Evolutionary conservation across 2,329 filamentous ascomycete genomes (phyloP).

Genomic region (Teratosphaeria epicoccoides): DNA sequence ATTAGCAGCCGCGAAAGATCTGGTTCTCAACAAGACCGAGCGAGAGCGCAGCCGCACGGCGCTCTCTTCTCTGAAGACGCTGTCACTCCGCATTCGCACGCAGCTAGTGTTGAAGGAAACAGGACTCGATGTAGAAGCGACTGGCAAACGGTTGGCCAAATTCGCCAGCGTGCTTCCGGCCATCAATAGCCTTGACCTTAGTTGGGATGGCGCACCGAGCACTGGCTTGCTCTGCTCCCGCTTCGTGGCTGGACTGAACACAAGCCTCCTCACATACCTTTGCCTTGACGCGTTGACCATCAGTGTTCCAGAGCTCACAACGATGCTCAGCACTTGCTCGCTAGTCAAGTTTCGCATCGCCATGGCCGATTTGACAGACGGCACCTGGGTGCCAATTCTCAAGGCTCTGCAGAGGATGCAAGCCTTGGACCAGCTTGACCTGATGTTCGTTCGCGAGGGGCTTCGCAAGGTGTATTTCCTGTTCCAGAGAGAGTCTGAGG

Average conservation of each 20-base stretch:
- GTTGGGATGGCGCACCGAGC: neutral
- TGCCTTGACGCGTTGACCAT: neutral
- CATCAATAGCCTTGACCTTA: neutral
- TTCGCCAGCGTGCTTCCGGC: neutral
- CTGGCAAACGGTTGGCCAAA: neutral
- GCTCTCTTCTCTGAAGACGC: neutral
- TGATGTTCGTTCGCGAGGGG: slow-evolving; percentile 15
- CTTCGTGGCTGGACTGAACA: neutral
- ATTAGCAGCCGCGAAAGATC: neutral
- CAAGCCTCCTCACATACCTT: neutral
- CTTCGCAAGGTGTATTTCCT: slow-evolving; percentile 18
- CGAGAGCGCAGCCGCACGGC: neutral
- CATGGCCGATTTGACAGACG: slow-evolving; percentile 11
- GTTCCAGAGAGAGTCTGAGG: slow-evolving; percentile 9
- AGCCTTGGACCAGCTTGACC: slow-evolving; percentile 17
- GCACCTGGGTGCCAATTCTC: slow-evolving; percentile 19
- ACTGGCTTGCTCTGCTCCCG: neutral
- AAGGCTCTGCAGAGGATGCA: slow-evolving; percentile 13
- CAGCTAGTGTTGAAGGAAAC: neutral
- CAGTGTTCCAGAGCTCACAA: neutral
- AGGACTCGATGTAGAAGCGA: neutral
- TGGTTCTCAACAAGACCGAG: neutral
- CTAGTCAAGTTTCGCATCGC: neutral
- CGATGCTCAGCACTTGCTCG: neutral
- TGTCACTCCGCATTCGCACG: neutral